A percentile compares a stretch with the other conserved stretches of the same genome.
Conservation (phyloP, 177 flowering plant species). For the Vitis hybrid region DNA sequence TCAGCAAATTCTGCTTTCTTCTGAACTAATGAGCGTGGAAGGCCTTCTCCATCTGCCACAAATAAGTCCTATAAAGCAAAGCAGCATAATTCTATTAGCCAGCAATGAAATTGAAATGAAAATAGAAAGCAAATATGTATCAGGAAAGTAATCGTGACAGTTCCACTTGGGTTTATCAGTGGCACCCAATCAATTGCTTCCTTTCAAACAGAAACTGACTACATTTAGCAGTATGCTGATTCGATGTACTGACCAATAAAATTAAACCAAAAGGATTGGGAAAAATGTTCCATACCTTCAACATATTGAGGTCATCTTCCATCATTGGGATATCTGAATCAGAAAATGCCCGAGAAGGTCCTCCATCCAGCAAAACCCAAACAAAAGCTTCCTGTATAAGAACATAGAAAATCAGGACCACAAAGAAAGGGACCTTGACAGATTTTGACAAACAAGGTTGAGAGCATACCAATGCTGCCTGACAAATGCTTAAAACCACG, state of each 20-base stretch:
- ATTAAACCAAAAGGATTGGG: neutral
- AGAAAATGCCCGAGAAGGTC: slow-evolving; percentile 84
- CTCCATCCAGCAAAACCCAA: slow-evolving; percentile 84
- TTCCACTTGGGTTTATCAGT: too few relatives aligned
- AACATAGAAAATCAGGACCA: slow-evolving; percentile 6
- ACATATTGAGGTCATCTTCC: slow-evolving; percentile 67
- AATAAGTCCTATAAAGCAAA: slow-evolving; percentile 63
- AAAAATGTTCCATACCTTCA: slow-evolving; percentile 48
- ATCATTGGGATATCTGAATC: slow-evolving; percentile 57
- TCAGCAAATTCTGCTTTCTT: slow-evolving; percentile 61
- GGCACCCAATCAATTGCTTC: too few relatives aligned
- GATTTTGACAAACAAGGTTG: slow-evolving; percentile 8
- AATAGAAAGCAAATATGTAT: neutral
- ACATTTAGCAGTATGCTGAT: neutral
- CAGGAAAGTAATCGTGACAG: neutral
- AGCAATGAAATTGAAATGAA: neutral
- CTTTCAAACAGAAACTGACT: too few relatives aligned
- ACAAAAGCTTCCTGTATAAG: slow-evolving; percentile 60
- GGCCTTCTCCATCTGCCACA: slow-evolving; percentile 89
- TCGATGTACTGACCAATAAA: neutral
- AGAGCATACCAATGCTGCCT: slow-evolving; percentile 59
- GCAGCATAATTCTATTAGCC: slow-evolving; percentile 2
- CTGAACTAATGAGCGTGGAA: slow-evolving; percentile 71
- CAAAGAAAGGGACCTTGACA: neutral
- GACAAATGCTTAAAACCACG: slow-evolving; percentile 65